These are phyloP conservation scores for Aureobasidium pullulans DNA, from an alignment of 2,329 filamentous ascomycete genomes.

Conservation along the genomic window DNA sequence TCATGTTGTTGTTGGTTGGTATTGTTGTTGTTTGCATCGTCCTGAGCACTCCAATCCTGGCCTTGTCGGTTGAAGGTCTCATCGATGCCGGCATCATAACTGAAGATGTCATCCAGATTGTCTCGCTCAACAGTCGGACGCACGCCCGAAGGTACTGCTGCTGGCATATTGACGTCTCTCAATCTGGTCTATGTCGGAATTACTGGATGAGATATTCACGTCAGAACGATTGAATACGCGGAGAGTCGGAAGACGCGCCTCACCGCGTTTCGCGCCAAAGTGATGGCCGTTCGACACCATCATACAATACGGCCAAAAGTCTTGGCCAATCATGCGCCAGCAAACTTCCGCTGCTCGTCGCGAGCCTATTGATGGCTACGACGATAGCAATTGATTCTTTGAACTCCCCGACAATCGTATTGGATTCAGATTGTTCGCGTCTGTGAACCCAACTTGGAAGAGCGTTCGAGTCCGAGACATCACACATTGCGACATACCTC, in stretches of 20 bases:
- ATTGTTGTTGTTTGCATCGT: slow-evolving; percentile 34
- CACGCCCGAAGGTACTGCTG: slow-evolving; percentile 21
- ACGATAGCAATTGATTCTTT: background rate
- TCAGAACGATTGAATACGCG: background rate
- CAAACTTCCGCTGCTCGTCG: background rate
- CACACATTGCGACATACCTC: background rate
- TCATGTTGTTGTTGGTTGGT: slow-evolving; percentile 26
- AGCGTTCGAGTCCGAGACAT: background rate
- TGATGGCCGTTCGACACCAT: background rate
- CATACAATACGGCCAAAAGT: background rate
- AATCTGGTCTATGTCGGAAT: background rate
- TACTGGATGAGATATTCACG: background rate
- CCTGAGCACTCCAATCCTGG: slow-evolving; percentile 33
- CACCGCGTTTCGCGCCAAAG: slow-evolving; percentile 2
- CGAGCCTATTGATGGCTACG: background rate
- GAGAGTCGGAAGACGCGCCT: slow-evolving; percentile 9
- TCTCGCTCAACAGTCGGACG: slow-evolving; percentile 26
- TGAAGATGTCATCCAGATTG: slow-evolving; percentile 61
- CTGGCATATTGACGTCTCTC: slow-evolving; percentile 20
- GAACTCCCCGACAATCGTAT: background rate
- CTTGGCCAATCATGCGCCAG: background rate
- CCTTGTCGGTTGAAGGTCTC: slow-evolving; percentile 39
- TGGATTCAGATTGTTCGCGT: background rate
- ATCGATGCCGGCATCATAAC: slow-evolving; percentile 60
- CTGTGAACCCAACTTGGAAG: background rate